Percentiles rank a stretch among this genome's conserved stretches.
Evolutionary conservation across 2,329 filamentous ascomycete species (phyloP).

Genomic region (Colletotrichum sp.): DNA sequence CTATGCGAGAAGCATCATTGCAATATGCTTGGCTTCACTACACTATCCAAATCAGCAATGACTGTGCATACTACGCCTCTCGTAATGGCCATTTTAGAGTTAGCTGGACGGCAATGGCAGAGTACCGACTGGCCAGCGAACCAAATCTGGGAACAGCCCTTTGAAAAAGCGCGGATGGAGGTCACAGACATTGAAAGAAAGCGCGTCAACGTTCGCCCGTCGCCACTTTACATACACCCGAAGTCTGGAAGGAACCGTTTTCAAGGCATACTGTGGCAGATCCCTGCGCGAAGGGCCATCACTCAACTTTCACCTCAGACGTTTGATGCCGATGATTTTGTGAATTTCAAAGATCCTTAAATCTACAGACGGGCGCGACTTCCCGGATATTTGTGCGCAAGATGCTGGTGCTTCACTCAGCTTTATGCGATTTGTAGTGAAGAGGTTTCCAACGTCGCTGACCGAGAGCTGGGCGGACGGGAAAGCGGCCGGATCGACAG

Average conservation of each 20-base stretch:
- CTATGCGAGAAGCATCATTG: neutral
- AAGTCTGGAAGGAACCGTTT: neutral
- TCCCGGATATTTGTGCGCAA: fast-evolving
- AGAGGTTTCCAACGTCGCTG: neutral
- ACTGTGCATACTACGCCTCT: neutral
- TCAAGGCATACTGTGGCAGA: neutral
- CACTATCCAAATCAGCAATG: neutral
- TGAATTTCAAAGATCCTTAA: neutral
- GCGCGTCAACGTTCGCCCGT: neutral
- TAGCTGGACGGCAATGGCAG: neutral
- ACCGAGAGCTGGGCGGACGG: neutral
- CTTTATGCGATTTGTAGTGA: neutral
- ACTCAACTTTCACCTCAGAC: neutral
- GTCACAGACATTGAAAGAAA: neutral
- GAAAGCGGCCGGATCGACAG: neutral
- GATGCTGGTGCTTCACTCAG: neutral
- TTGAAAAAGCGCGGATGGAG: neutral
- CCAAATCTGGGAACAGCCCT: neutral
- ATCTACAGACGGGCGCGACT: neutral
- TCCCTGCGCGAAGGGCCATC: neutral
- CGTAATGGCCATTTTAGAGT: neutral
- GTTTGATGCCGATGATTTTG: neutral
- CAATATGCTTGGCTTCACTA: neutral
- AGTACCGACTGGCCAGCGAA: neutral
- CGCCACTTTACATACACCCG: neutral